Evolutionary conservation across 768 basidiomycete genomes (phyloP), one percentile per base, ranked within the genome.

Genomic region (Hericium rajendrae): DNA sequence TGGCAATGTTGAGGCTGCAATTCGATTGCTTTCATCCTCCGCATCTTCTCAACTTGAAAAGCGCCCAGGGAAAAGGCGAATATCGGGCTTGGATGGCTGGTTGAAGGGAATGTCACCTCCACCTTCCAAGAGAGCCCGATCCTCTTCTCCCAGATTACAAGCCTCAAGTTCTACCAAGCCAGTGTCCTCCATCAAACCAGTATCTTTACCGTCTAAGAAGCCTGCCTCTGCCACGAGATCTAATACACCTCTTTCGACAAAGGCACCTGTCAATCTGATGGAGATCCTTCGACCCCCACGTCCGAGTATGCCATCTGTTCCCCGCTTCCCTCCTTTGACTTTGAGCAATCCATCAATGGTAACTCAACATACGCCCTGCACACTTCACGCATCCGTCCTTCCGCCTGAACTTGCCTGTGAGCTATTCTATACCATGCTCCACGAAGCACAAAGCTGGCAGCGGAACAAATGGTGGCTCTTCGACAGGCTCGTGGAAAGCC

Each of bases 381-480:
- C 90, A 1, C 66, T 90, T 46, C 88, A 91, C 67, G 69, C 73
- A 16, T 81, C 83, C 12, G 66, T 87, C 20, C 77, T 92, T 10
- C 87, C 91, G 8, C 78, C 82, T 2, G 84, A 89, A 50, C 78
- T 92, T 16, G 90, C 91, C 0, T 89, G 80, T 66, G 75, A 74
- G 52, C 73, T 92, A 20, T 92, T 88, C 68, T 84, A 91, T 60
- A 76, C 75, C 0, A 85, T 92, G 86, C 59, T 85, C 13, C 76
- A 82, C 51, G 71, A 76, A 15, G 83, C 88, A 18, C 74, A 70
- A 41, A 64, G 69, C 8, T 92, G 89, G 90, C 72, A 78, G 60
- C 74, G 81, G 52, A 89, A 87, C 59, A 87, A 83, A 63, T 92
- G 90, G 91, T 91, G 85, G 84, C 75, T 92, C 18, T 85, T 88